Percentiles rank a stretch among this genome's conserved stretches.
phyloP scores from a whole-genome alignment of 1,284 basidiomycete genomes.

The Cryptococcus wingfieldii region DNA sequence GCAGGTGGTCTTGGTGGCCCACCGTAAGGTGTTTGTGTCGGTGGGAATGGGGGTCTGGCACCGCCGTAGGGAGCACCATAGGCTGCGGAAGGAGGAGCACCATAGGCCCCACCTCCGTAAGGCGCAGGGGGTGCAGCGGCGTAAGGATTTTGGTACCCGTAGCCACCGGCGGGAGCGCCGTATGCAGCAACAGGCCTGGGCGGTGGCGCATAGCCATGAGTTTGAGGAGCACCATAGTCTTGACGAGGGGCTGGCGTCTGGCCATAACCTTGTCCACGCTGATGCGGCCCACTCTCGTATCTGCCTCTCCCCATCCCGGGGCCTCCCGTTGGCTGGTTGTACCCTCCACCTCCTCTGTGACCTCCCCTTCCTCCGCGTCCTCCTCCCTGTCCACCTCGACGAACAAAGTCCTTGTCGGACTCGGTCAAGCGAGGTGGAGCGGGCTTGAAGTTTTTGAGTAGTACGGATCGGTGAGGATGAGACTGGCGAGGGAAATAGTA shows the following conservation, averaged over 20 bases:
- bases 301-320: conserved; percentile 19
- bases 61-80: conserved; percentile 10
- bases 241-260: conserved; percentile 1
- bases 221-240: neutral
- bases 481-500: conserved; percentile 88
- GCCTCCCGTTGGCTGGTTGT: conserved; percentile 14
- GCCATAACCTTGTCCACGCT: conserved; percentile 15
- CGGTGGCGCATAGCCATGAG: neutral
- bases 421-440: conserved; percentile 62
- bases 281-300: conserved; percentile 4
- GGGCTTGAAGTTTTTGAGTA: conserved; percentile 70
- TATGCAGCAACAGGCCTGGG: neutral
- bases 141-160: neutral
- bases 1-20: conserved; percentile 6
- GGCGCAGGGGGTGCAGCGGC: conserved; percentile 1
- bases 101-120: conserved; percentile 5
- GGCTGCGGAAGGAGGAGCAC: conserved; percentile 3
- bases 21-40: conserved; percentile 9
- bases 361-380: conserved; percentile 8
- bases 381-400: conserved; percentile 44
- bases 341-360: conserved; percentile 13
- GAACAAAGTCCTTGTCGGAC: conserved; percentile 66
- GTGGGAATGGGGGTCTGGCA: conserved; percentile 7
- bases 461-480: conserved; percentile 75
- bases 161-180: neutral